Base-by-base conservation (phyloP, 345 rosid genomes). In the Eucalyptus pauciflora region DNA sequence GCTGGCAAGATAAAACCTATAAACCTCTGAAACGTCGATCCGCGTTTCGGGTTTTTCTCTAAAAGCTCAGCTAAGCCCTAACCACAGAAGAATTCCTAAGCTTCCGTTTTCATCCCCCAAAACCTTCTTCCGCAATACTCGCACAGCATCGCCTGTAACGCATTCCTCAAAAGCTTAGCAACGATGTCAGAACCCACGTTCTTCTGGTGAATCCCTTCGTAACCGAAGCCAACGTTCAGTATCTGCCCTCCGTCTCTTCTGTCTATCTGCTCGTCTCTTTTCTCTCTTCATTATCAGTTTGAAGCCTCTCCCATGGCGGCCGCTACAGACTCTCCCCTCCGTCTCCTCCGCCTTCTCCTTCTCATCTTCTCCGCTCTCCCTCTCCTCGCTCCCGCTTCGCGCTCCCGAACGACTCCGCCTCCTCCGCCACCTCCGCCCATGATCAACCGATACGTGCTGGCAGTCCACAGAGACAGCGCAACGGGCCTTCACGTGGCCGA, bases 231-330 rank as follows among this genome's bases (percentile, higher is more conserved):
- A 33, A 69, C 80, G 80, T 31, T 17, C 58, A 7, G 8, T 52
- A 52, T 52, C 58, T 18, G 25, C 25, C 58, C 25, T 0, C 58
- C 58, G 2, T 0, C 58, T 52, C 58, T 52, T 52, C 58, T 52
- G 10, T 52, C 58, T 29, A 13, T 13, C 54, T 54, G 69, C 13
- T 33, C 62, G 7, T 37, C 20, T n/a, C 52, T 94, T 95, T 33
- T 69, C 80, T 69, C 43, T 33, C 4, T 86, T 54, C 54, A 31
- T 5, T 18, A 0, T 17, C 81, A 71, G 18, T 9, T 71, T 5
- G 81, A 71, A 71, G 46, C 46, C 81, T 18, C 81, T 71, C 46
- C 9, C 81, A 71, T 71, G 81, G 81, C 81, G 46, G 46, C 81
- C 46, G 3, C 25, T 18, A 12, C 43, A 69, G 45, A 9, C 25